Evolutionary conservation across 2,329 filamentous ascomycete species (phyloP).

Genomic region (Septoria petroselini): DNA sequence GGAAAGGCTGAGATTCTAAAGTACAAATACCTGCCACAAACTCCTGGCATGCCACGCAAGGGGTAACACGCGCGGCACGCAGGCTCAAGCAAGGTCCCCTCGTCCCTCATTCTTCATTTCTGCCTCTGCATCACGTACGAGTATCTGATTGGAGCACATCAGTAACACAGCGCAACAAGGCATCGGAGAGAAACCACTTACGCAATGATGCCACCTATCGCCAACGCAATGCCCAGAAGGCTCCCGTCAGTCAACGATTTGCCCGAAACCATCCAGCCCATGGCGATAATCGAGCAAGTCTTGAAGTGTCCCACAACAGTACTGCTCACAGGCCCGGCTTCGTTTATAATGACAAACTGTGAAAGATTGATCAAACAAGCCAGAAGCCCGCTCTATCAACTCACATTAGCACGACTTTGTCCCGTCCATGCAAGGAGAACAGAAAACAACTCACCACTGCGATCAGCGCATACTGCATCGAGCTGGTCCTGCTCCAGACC

Average conservation of each 20-base stretch:
- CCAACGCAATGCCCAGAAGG: conserved; percentile 33
- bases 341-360: conserved; percentile 38
- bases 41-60: conserved; percentile 4
- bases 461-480: conserved; percentile 46
- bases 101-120: conserved; percentile 12
- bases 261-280: conserved; percentile 34
- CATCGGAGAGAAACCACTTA: conserved; percentile 23
- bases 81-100: conserved; percentile 8
- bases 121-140: conserved; percentile 22
- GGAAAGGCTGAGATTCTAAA: background rate
- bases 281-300: conserved; percentile 35
- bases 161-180: conserved; percentile 5
- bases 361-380: conserved; percentile 60
- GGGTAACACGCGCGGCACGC: conserved; percentile 7
- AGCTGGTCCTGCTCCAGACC: conserved; percentile 52
- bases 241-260: conserved; percentile 31
- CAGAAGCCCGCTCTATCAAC: conserved; percentile 58
- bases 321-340: conserved; percentile 36
- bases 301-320: conserved; percentile 40
- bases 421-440: background rate
- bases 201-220: conserved; percentile 36
- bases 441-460: conserved; percentile 50
- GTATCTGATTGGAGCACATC: conserved; percentile 16
- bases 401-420: conserved; percentile 10
- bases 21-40: background rate